Conservation (phyloP, 179 eudicot genomes). For the Camellia oleifera region DNA sequence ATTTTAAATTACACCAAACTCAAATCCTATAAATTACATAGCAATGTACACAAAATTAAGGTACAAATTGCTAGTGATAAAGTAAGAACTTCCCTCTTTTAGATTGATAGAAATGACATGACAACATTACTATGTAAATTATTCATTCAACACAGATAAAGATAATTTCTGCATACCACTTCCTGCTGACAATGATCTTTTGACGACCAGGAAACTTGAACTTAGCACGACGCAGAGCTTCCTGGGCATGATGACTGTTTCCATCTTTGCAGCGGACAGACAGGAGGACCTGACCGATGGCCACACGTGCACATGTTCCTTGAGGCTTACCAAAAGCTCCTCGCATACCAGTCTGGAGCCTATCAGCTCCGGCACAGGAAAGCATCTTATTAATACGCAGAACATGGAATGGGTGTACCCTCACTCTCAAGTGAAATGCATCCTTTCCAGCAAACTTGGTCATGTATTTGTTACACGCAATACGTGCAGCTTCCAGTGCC, state of each 20-base stretch:
- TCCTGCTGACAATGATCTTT: slow-evolving; percentile 62
- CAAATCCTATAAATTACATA: not conserved
- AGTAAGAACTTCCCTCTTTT: not conserved
- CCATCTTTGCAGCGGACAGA: slow-evolving; percentile 64
- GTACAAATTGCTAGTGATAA: not conserved
- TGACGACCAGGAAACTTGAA: slow-evolving; percentile 74
- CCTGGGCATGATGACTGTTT: slow-evolving; percentile 55
- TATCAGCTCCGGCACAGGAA: slow-evolving; percentile 71
- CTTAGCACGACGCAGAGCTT: slow-evolving; percentile 67
- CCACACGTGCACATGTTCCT: slow-evolving; percentile 60
- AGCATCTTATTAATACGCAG: slow-evolving; percentile 66
- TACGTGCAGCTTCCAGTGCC: slow-evolving; percentile 68
- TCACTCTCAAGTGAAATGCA: slow-evolving; percentile 67
- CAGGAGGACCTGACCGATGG: slow-evolving; percentile 61
- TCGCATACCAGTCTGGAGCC: slow-evolving; percentile 70
- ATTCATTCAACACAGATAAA: not conserved
- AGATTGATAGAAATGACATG: too few relatives aligned
- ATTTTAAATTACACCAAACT: not conserved
- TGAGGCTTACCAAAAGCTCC: slow-evolving; percentile 69
- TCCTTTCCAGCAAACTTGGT: slow-evolving; percentile 72
- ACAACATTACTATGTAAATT: too few relatives aligned
- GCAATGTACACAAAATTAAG: not conserved
- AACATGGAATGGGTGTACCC: slow-evolving; percentile 75
- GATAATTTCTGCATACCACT: slow-evolving; percentile 36
- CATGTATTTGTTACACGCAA: slow-evolving; percentile 80